phyloP scores from a whole-genome alignment of 2,329 filamentous ascomycete species.

The Dendrostoma leiphaemia region DNA sequence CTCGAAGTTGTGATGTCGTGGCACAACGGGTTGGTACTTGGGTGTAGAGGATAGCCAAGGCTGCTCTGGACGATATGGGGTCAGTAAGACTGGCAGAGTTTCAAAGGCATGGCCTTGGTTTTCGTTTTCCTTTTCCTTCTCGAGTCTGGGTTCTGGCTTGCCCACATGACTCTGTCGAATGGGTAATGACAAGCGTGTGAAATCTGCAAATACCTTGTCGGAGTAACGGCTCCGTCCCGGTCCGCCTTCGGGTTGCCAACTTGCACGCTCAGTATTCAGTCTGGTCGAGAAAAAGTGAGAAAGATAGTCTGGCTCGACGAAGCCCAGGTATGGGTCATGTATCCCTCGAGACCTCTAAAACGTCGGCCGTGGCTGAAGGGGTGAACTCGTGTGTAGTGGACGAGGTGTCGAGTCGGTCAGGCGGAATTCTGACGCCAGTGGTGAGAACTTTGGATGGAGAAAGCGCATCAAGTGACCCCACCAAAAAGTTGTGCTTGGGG shows the following conservation, averaged over 20 bases:
- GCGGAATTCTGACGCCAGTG: not conserved
- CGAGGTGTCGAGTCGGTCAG: conserved; percentile 9
- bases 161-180: not conserved
- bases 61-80: no score
- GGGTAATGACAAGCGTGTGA: not conserved
- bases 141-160: not conserved
- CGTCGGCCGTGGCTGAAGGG: no score
- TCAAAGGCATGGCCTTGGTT: no score
- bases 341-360: not conserved
- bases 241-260: not conserved
- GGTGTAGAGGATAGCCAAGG: not conserved
- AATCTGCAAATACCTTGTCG: not conserved
- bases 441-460: not conserved
- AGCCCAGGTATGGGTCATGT: not conserved
- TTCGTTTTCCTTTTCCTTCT: not conserved
- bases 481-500: conserved; percentile 1
- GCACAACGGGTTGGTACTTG: not conserved
- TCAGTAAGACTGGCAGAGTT: conserved; percentile 6
- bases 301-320: not conserved
- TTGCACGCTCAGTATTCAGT: no score
- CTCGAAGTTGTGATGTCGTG: conserved; percentile 6
- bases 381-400: not conserved
- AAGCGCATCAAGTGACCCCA: conserved; percentile 8
- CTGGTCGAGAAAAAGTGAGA: not conserved
- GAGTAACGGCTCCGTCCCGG: not conserved